Conservation (phyloP, 2,329 filamentous ascomycete species). For the Xylaria multiplex region DNA sequence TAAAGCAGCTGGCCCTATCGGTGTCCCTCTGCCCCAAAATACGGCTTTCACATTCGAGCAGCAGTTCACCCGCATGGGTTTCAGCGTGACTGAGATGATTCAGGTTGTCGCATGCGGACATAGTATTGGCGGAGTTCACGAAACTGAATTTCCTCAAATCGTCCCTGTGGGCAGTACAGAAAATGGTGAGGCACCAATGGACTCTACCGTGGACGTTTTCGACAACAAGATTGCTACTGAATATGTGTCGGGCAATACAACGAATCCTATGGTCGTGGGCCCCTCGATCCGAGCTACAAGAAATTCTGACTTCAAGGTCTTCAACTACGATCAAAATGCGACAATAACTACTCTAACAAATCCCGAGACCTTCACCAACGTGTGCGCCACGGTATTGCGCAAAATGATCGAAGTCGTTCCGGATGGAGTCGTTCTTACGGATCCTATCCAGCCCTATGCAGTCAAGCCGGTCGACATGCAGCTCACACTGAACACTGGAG, state of each 20-base stretch:
- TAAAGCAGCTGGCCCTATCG: slow-evolving; percentile 55
- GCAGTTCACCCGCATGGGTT: slow-evolving; percentile 68
- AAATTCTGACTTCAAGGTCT: slow-evolving; percentile 67
- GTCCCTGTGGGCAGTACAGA: slow-evolving; percentile 56
- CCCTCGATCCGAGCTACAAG: slow-evolving; percentile 56
- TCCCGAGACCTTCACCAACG: slow-evolving; percentile 55
- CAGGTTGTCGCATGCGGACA: slow-evolving; percentile 70
- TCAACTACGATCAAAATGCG: slow-evolving; percentile 63
- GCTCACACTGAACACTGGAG: slow-evolving; percentile 62
- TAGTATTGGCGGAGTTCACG: slow-evolving; percentile 68
- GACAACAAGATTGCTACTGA: slow-evolving; percentile 68
- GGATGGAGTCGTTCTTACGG: slow-evolving; percentile 59
- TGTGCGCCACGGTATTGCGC: slow-evolving; percentile 63
- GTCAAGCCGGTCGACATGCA: slow-evolving; percentile 69
- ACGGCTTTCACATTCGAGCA: slow-evolving; percentile 60
- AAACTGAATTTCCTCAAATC: slow-evolving; percentile 62
- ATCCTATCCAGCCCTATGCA: slow-evolving; percentile 64
- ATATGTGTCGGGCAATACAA: slow-evolving; percentile 64
- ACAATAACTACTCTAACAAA: slow-evolving; percentile 62
- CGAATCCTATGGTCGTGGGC: slow-evolving; percentile 65
- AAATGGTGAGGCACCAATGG: slow-evolving; percentile 59
- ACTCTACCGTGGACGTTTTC: slow-evolving; percentile 59
- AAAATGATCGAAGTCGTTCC: slow-evolving; percentile 72
- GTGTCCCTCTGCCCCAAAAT: slow-evolving; percentile 69
- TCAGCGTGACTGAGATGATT: slow-evolving; percentile 67